phyloP scores from a whole-genome alignment of 2,329 filamentous ascomycete species.

The Xylariaceae sp. region DNA sequence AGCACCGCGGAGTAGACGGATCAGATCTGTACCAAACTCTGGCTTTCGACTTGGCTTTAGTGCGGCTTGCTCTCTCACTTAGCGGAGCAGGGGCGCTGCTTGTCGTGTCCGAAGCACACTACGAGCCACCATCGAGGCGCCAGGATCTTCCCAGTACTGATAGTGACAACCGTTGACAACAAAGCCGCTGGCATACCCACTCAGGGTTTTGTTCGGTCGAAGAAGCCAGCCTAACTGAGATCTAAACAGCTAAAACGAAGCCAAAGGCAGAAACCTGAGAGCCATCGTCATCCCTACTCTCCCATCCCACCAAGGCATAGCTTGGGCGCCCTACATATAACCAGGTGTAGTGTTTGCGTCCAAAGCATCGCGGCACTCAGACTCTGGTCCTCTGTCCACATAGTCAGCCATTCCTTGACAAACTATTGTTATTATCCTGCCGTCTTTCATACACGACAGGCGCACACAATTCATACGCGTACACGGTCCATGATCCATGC shows the following conservation, averaged over 20 bases:
- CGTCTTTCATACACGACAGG: constrained; percentile 14
- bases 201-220: constrained; percentile 20
- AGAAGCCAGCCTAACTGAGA: constrained; percentile 17
- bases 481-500: constrained; percentile 9
- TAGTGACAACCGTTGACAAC: constrained; percentile 28
- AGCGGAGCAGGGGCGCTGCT: constrained; percentile 36
- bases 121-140: constrained; percentile 32
- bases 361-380: constrained; percentile 12
- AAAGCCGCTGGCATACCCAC: constrained; percentile 21
- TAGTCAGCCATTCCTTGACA: constrained; percentile 16
- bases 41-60: constrained; percentile 27
- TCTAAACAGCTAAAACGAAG: constrained; percentile 13
- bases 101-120: constrained; percentile 28
- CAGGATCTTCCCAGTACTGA: constrained; percentile 36
- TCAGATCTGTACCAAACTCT: constrained; percentile 3
- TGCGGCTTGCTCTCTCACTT: constrained; percentile 35
- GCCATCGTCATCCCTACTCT: constrained; percentile 25
- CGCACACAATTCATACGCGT: constrained; percentile 5
- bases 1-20: too few relatives aligned
- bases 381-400: constrained; percentile 17
- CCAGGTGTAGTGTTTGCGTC: constrained; percentile 21
- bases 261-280: constrained; percentile 23
- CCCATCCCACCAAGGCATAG: constrained; percentile 18
- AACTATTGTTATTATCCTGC: constrained; percentile 12
- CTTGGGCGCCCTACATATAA: constrained; percentile 20